Evolutionary conservation across 2,329 filamentous ascomycete genomes (phyloP).

Genomic region (Apiospora rasikravindrae): DNA sequence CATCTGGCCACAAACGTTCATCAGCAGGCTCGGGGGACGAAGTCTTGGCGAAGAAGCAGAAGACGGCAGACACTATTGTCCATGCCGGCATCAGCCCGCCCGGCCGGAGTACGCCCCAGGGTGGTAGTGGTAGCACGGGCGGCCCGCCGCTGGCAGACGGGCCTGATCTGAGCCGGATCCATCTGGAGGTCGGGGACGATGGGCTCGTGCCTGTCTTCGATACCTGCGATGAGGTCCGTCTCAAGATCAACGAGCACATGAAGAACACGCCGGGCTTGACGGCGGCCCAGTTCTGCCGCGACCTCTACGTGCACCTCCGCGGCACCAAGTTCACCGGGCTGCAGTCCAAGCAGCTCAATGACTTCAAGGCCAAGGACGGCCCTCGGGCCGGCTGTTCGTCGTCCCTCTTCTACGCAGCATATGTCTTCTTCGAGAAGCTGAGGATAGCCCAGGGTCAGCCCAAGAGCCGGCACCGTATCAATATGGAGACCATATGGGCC

Average conservation of each 20-base stretch:
- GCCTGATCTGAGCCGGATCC: conserved; percentile 15
- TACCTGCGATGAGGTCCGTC: conserved; percentile 61
- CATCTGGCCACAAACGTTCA: conserved; percentile 6
- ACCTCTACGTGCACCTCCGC: conserved; percentile 44
- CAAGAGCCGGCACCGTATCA: conserved; percentile 54
- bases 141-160: neutral
- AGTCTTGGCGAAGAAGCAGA: neutral
- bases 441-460: conserved; percentile 56
- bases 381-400: conserved; percentile 50
- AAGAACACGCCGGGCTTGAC: conserved; percentile 48
- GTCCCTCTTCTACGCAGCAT: conserved; percentile 57
- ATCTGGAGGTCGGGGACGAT: conserved; percentile 8
- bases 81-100: conserved; percentile 11
- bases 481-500: conserved; percentile 49
- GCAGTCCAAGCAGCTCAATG: conserved; percentile 47
- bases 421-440: conserved; percentile 66
- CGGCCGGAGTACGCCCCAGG: neutral
- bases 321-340: conserved; percentile 40
- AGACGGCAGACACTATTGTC: conserved; percentile 7
- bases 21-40: conserved; percentile 10
- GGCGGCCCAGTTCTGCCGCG: conserved; percentile 54
- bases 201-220: conserved; percentile 53
- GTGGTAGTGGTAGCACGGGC: neutral
- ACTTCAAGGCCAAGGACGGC: conserved; percentile 58
- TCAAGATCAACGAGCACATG: conserved; percentile 60